Percentiles rank a stretch among this genome's conserved stretches.
These are phyloP conservation scores for Dittrichia graveolens DNA, from an alignment of 129 eudicot genomes.

Conservation along the genomic window DNA sequence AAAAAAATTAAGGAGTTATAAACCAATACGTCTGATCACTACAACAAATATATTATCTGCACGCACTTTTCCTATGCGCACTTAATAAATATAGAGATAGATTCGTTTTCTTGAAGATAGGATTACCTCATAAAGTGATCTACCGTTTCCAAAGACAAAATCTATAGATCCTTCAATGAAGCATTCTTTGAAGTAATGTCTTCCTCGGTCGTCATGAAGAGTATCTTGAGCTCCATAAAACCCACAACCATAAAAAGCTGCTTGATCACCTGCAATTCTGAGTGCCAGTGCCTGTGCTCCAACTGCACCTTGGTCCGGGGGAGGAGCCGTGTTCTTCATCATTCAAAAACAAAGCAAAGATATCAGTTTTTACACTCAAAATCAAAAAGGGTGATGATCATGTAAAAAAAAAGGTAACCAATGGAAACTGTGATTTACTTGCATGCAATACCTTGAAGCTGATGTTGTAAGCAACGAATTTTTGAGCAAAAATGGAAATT, in stretches of 20 bases:
- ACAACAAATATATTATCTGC: background rate
- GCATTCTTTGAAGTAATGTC: conserved; percentile 83
- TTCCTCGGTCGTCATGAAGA: conserved; percentile 72
- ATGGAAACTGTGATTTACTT: background rate
- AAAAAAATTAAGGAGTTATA: too few relatives aligned
- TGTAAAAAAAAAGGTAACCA: too few relatives aligned
- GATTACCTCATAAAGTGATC: conserved; percentile 80
- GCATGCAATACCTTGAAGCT: conserved; percentile 68
- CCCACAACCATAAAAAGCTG: conserved; percentile 87
- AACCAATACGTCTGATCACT: background rate
- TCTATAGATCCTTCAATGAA: conserved; percentile 89
- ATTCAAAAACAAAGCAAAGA: background rate
- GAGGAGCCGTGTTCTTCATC: conserved; percentile 80
- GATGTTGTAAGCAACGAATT: conserved; percentile 77
- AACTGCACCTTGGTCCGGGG: conserved; percentile 60
- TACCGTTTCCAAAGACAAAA: conserved; percentile 77
- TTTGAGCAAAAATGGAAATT: conserved; percentile 56
- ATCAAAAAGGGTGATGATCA: too few relatives aligned
- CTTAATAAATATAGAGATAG: background rate
- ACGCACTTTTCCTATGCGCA: background rate
- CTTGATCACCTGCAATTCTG: conserved; percentile 68
- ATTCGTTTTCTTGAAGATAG: background rate
- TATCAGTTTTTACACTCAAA: background rate
- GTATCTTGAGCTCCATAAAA: conserved; percentile 89
- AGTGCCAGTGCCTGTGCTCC: conserved; percentile 87